phyloP scores from a whole-genome alignment of 441 rosid species.

The Iberis amara region DNA sequence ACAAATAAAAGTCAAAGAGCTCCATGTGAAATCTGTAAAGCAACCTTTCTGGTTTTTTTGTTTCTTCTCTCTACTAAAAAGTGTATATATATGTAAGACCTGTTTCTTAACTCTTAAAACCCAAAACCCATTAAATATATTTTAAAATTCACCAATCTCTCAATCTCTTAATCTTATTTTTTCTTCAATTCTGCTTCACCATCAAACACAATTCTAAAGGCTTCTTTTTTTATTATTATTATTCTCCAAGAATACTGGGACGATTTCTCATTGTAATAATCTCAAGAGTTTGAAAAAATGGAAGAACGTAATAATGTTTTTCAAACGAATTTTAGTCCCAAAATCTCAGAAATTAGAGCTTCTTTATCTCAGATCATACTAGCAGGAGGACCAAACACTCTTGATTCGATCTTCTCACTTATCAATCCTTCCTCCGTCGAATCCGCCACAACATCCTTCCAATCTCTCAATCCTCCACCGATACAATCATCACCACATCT shows the following conservation, averaged over 20 bases:
- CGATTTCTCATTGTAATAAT: too few species aligned
- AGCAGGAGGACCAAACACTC: slow-evolving; percentile 62
- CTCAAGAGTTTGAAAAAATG: slow-evolving; percentile 28
- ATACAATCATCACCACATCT: slow-evolving; percentile 34
- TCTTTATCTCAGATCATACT: slow-evolving; percentile 66
- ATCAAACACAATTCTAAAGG: too few species aligned
- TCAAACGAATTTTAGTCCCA: slow-evolving; percentile 22
- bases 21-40: slow-evolving; percentile 32
- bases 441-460: slow-evolving; percentile 6
- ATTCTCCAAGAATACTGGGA: slow-evolving; percentile 10
- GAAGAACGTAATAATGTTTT: slow-evolving; percentile 33
- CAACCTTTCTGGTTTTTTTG: slow-evolving; percentile 19
- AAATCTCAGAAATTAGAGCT: slow-evolving; percentile 37
- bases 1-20: slow-evolving; percentile 27
- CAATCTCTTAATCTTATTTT: slow-evolving; percentile 4
- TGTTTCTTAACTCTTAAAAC: slow-evolving; percentile 14
- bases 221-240: neutral
- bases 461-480: slow-evolving; percentile 4
- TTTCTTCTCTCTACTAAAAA: slow-evolving; percentile 1
- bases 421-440: slow-evolving; percentile 35
- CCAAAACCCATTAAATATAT: slow-evolving; percentile 12
- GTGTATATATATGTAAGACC: slow-evolving; percentile 29
- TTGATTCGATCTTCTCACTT: slow-evolving; percentile 75
- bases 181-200: neutral
- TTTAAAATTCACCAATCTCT: slow-evolving; percentile 7